A percentile compares a stretch with the other conserved stretches of the same genome.
These are phyloP conservation scores for Chrysochromulina parva DNA, from an alignment of 78 protist genomes.

Conservation along the genomic window DNA sequence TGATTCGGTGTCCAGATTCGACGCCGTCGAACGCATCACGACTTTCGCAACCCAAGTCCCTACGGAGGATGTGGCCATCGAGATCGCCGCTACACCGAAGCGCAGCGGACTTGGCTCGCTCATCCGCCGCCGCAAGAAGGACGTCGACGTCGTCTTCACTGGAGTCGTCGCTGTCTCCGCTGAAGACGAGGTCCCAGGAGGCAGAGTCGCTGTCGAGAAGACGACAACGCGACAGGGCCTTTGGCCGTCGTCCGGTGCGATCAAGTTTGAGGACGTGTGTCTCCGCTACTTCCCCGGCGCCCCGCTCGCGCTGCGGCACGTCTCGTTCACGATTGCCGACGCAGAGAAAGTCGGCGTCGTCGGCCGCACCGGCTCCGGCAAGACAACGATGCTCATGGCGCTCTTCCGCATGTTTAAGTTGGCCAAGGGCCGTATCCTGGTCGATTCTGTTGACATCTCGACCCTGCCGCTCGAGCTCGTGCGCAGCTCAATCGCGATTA, in stretches of 20 bases:
- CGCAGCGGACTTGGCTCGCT: no score
- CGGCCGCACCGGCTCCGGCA: conserved; percentile 89
- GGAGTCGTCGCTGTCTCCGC: no score
- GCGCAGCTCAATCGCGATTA: conserved; percentile 68
- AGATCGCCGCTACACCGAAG: no score
- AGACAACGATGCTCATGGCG: conserved; percentile 46
- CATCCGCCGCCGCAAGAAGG: no score
- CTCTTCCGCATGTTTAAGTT: conserved; percentile 53
- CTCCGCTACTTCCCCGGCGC: conserved; percentile 40
- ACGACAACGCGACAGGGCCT: no score
- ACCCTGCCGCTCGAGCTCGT: conserved; percentile 10
- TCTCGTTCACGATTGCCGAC: background rate
- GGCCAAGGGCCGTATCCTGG: background rate
- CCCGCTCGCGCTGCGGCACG: conserved; percentile 28
- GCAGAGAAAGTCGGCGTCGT: conserved; percentile 80
- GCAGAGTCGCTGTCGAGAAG: no score
- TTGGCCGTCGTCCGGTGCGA: conserved; percentile 40
- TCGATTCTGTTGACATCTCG: conserved; percentile 37
- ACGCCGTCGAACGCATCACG: no score
- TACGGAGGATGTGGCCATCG: no score
- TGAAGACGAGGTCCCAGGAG: no score
- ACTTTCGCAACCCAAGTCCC: no score
- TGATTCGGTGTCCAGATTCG: no score
- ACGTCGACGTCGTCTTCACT: no score
- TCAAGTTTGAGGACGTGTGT: background rate